phyloP scores from a whole-genome alignment of 2,329 filamentous ascomycete genomes.

The Neoarthrinium moseri region DNA sequence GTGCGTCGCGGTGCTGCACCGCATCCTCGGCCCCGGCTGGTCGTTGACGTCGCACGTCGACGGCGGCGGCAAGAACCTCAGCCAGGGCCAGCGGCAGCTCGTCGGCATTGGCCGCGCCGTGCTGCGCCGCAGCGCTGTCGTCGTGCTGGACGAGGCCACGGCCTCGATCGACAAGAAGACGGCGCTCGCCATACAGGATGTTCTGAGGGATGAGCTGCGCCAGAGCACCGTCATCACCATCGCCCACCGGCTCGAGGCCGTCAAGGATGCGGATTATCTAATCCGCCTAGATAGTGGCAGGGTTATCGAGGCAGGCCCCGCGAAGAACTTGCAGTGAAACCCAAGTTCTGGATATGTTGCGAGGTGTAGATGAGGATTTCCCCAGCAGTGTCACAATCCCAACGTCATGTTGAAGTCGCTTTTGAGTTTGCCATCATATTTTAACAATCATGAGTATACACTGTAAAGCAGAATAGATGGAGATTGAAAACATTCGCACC shows the following conservation, averaged over 20 bases:
- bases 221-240: conserved; percentile 64
- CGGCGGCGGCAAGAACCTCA: conserved; percentile 59
- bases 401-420: too few species aligned
- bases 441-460: too few species aligned
- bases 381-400: too few species aligned
- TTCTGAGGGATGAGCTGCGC: conserved; percentile 53
- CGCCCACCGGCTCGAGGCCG: conserved; percentile 64
- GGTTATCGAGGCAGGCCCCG: conserved; percentile 48
- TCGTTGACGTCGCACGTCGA: conserved; percentile 51
- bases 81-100: conserved; percentile 62
- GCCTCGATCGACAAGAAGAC: conserved; percentile 62
- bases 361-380: too few species aligned
- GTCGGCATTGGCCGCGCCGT: conserved; percentile 61
- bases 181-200: conserved; percentile 55
- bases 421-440: too few species aligned
- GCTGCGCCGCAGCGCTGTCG: conserved; percentile 57
- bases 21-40: conserved; percentile 56
- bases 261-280: conserved; percentile 56
- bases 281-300: conserved; percentile 51
- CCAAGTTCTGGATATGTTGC: too few species aligned
- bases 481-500: too few species aligned
- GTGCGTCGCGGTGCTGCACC: conserved; percentile 51
- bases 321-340: conserved; percentile 13
- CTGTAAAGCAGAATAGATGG: too few species aligned
- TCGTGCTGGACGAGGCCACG: conserved; percentile 65